These are phyloP conservation scores for Hymenoscyphus albidus DNA, from an alignment of 2,329 filamentous ascomycete species.

Conservation along the genomic window DNA sequence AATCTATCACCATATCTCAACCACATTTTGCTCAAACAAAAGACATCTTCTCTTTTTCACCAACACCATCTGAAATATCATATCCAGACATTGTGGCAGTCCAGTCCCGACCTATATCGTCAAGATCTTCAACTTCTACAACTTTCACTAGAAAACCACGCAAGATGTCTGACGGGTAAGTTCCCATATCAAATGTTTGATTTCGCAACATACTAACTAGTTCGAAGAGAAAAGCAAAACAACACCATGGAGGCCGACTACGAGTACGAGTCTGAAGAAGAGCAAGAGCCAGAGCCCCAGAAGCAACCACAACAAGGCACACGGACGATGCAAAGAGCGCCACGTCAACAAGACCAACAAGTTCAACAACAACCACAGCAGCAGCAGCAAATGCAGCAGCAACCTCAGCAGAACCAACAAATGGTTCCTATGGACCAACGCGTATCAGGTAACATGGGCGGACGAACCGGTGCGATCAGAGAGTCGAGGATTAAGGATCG, in stretches of 20 bases:
- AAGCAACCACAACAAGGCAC: slow-evolving; percentile 25
- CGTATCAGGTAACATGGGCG: slow-evolving; percentile 29
- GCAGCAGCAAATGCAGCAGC: slow-evolving; percentile 33
- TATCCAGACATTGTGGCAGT: slow-evolving; percentile 10
- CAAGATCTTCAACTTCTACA: slow-evolving; percentile 10
- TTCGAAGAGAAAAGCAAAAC: slow-evolving; percentile 26
- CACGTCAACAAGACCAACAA: slow-evolving; percentile 38
- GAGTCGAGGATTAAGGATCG: slow-evolving; percentile 40
- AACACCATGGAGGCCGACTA: slow-evolving; percentile 28
- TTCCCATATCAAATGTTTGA: not conserved
- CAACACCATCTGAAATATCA: slow-evolving; percentile 5
- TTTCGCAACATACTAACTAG: slow-evolving; percentile 7
- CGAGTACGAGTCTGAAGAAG: slow-evolving; percentile 27
- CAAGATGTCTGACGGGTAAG: slow-evolving; percentile 32
- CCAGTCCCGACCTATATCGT: slow-evolving; percentile 6
- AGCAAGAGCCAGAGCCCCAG: slow-evolving; percentile 20
- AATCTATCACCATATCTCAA: slow-evolving; percentile 7
- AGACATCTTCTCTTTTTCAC: slow-evolving; percentile 10
- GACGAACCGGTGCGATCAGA: slow-evolving; percentile 30
- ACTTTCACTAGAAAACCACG: slow-evolving; percentile 1
- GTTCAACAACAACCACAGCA: slow-evolving; percentile 35
- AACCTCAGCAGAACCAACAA: slow-evolving; percentile 29
- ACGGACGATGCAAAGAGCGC: slow-evolving; percentile 37
- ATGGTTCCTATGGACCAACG: slow-evolving; percentile 22
- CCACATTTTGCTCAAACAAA: slow-evolving; percentile 12